Base-by-base conservation (phyloP, 1,284 basidiomycete genomes). In the Athelia psychrophila region DNA sequence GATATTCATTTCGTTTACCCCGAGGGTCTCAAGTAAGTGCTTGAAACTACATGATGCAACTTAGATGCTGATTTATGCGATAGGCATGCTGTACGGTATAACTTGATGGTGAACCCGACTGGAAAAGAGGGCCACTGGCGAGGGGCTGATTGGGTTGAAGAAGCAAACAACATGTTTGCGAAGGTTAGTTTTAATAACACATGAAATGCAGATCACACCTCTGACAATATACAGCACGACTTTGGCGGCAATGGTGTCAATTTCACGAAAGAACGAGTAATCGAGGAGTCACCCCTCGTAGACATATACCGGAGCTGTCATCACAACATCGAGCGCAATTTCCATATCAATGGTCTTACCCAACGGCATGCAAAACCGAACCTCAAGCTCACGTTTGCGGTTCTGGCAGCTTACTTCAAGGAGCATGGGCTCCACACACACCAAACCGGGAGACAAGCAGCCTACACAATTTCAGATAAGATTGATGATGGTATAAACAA, bases 121-220 rank as follows among this genome's bases (percentile, higher is more conserved):
- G 68, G 65, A 2, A 58, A 58, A 20, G 25, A 53, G 2, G 56
- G 57, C 18, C 49, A 54, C 1, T 71, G 65, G 48, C 53, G 62
- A 3, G 63, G 47, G 2, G 51, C 64, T 3, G 67, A 70, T 44
- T 71, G 67, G 68, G 20, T 58, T 0, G 50, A 67, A 8, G 67
- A 70, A 44, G 49, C 59, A 1, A 58, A 66, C 23, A 70, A 71
- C 48, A 51, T 63, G 13, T 63, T 61, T 24, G 64, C 56, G n/a
- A 68, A 69, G 56, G 27, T 40, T 22, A 47, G 33, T 15, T 23
- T 35, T n/a, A 12, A 10, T 35, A n/a, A n/a, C n/a, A 10, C 10
- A 35, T 35, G 33, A 35, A 35, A n/a, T 35, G 33, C n/a, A 35
- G n/a, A 35, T 35, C n/a, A 35, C n/a, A 12, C 12, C 10, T 35